Evolutionary conservation across 2,329 filamentous ascomycete species (phyloP).

Genomic region (Colletotrichum sp.): DNA sequence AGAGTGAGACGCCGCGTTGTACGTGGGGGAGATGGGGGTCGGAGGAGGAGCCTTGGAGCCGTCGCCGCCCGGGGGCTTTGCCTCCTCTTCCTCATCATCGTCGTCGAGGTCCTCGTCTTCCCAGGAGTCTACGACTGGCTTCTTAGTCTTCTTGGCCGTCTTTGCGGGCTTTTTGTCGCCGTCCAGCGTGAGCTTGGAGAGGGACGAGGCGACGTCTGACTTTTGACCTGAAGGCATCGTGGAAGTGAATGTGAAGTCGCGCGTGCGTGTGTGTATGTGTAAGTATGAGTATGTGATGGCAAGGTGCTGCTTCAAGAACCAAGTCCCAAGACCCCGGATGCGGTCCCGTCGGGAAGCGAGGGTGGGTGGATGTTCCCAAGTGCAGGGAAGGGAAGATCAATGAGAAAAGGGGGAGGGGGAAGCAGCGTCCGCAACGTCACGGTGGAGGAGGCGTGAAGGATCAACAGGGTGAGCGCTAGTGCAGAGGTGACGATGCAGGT

Average conservation of each 20-base stretch:
- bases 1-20: slow-evolving; percentile 26
- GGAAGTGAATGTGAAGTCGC: not conserved
- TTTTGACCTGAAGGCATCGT: slow-evolving; percentile 25
- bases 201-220: slow-evolving; percentile 29
- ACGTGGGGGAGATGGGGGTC: slow-evolving; percentile 66
- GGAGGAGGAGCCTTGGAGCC: slow-evolving; percentile 64
- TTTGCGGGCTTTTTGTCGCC: slow-evolving; percentile 22
- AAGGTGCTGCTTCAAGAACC: not conserved
- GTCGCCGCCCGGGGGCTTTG: slow-evolving; percentile 25
- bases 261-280: not conserved
- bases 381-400: slow-evolving; percentile 7
- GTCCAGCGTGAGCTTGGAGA: slow-evolving; percentile 37
- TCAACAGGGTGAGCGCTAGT: slow-evolving; percentile 6
- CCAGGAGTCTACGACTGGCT: slow-evolving; percentile 48
- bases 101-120: slow-evolving; percentile 56
- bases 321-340: not conserved
- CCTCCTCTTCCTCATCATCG: slow-evolving; percentile 28
- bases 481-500: not conserved
- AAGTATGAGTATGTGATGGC: not conserved
- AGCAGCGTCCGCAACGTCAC: not conserved
- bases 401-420: not conserved
- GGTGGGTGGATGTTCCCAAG: not conserved
- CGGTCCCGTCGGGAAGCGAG: slow-evolving; percentile 14
- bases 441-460: not conserved
- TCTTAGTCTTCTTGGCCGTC: slow-evolving; percentile 31